Percentiles rank a stretch among this genome's conserved stretches.
Evolutionary conservation across 208 protist genomes (phyloP).

Genomic region (Crithidia mellificae): DNA sequence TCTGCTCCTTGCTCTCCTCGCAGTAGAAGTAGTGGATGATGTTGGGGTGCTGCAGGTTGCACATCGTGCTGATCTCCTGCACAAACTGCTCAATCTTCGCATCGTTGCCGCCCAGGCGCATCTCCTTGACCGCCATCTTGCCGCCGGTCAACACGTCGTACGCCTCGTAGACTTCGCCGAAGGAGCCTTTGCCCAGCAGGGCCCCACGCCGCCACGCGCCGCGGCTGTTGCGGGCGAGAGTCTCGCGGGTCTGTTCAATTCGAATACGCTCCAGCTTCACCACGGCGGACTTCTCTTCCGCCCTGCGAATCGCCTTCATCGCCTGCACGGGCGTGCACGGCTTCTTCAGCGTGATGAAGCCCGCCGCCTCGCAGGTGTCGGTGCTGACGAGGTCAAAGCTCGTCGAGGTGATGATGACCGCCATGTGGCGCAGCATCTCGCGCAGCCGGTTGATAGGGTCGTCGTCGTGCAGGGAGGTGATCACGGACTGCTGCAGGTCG

Average conservation of each 20-base stretch:
- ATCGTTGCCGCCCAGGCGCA: constrained; percentile 65
- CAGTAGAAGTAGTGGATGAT: constrained; percentile 95
- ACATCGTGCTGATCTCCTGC: constrained; percentile 88
- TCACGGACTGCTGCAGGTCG: constrained; percentile 78
- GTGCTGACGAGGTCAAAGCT: constrained; percentile 59
- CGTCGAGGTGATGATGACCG: constrained; percentile 73
- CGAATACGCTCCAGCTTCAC: constrained; percentile 75
- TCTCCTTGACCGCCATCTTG: constrained; percentile 91
- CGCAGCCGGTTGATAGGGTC: constrained; percentile 76
- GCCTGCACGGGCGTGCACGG: constrained; percentile 81
- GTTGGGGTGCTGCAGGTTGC: constrained; percentile 90
- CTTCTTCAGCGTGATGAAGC: constrained; percentile 86
- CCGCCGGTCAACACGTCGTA: constrained; percentile 83
- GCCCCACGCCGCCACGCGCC: constrained; percentile 73
- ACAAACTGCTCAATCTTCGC: constrained; percentile 77
- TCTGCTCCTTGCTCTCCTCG: constrained; percentile 66
- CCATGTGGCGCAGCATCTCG: constrained; percentile 79
- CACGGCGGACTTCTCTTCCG: constrained; percentile 76
- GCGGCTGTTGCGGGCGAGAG: constrained; percentile 81
- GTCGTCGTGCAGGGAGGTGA: constrained; percentile 36
- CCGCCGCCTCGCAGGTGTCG: constrained; percentile 74
- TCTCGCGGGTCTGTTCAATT: constrained; percentile 77
- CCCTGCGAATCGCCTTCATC: constrained; percentile 63
- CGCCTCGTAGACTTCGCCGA: constrained; percentile 88
- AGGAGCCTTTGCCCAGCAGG: constrained; percentile 84